Conservation (phyloP, 179 eudicot genomes). For the Amaranthus tricolor region DNA sequence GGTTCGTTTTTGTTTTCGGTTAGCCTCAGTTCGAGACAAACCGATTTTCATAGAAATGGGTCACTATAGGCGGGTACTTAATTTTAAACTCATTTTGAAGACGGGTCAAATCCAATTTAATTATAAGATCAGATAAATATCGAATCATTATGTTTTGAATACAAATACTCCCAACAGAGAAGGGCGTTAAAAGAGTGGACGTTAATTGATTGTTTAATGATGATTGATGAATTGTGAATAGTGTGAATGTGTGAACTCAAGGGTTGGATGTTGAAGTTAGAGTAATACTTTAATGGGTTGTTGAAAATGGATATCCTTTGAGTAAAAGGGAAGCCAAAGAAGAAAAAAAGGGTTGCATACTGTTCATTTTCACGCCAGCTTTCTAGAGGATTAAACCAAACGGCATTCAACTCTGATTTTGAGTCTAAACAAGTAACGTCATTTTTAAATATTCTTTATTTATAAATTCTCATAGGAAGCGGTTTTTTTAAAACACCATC, state of each 20-base stretch:
- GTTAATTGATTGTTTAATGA: neutral
- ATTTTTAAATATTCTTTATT: slow-evolving; percentile 4
- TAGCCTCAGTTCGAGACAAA: too few relatives aligned
- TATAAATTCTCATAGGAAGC: too few relatives aligned
- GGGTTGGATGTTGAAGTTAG: neutral
- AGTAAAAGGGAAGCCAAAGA: slow-evolving; percentile 20
- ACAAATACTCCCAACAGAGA: neutral
- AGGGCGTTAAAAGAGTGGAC: neutral
- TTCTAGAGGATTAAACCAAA: slow-evolving; percentile 10
- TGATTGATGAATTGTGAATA: neutral
- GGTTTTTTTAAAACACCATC: too few relatives aligned
- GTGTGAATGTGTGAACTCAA: neutral
- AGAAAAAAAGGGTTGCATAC: neutral
- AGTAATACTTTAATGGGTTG: slow-evolving; percentile 6
- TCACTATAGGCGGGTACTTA: too few relatives aligned
- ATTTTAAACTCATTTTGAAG: too few relatives aligned
- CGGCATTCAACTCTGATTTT: slow-evolving; percentile 8
- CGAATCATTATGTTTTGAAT: too few relatives aligned
- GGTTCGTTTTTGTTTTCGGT: too few relatives aligned
- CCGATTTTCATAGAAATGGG: too few relatives aligned
- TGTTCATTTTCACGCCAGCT: slow-evolving; percentile 13
- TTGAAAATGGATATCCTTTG: slow-evolving; percentile 18
- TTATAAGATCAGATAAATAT: too few relatives aligned
- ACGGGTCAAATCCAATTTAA: too few relatives aligned
- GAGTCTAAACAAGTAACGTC: slow-evolving; percentile 9